A percentile compares a stretch with the other conserved stretches of the same genome.
Conservation (phyloP, 306 rosid genomes). For the Coriaria nepalensis region DNA sequence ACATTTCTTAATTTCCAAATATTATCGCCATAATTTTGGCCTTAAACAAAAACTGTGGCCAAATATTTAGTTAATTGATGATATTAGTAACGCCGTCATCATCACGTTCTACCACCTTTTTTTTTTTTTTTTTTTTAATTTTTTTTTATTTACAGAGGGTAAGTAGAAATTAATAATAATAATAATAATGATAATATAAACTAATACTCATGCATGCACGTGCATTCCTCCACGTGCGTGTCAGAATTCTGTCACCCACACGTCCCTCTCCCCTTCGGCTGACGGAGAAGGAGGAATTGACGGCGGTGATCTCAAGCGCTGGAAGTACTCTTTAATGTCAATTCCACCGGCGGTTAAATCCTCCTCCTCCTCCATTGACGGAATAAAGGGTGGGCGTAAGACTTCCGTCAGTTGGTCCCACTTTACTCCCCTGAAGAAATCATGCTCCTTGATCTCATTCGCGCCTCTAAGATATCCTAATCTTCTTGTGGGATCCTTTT, state of each 20-base stretch:
- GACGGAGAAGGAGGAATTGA: conserved; percentile 47
- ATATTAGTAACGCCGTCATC: too few species aligned
- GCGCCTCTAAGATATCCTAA: conserved; percentile 66
- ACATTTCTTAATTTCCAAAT: too few species aligned
- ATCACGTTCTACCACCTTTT: too few species aligned
- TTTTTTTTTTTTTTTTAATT: too few species aligned
- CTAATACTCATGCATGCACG: conserved; percentile 2
- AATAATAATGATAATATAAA: background rate
- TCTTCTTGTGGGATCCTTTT: conserved; percentile 62
- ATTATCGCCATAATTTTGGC: too few species aligned
- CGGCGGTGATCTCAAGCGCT: conserved; percentile 37
- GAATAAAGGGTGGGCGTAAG: conserved; percentile 68
- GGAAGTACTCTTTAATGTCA: conserved; percentile 41
- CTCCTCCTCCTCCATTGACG: conserved; percentile 31
- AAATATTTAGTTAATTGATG: too few species aligned
- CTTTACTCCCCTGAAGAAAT: conserved; percentile 57
- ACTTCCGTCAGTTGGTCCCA: conserved; percentile 79
- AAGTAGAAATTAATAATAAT: too few species aligned
- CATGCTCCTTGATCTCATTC: conserved; percentile 64
- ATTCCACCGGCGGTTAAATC: background rate
- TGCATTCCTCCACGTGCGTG: conserved; percentile 3
- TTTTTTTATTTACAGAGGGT: too few species aligned
- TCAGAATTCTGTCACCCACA: conserved; percentile 17
- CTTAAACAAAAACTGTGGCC: too few species aligned
- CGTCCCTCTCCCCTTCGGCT: background rate